Conservation (phyloP, 495 filamentous ascomycete species). For the Aspergillus sclerotiicarbonarius region DNA sequence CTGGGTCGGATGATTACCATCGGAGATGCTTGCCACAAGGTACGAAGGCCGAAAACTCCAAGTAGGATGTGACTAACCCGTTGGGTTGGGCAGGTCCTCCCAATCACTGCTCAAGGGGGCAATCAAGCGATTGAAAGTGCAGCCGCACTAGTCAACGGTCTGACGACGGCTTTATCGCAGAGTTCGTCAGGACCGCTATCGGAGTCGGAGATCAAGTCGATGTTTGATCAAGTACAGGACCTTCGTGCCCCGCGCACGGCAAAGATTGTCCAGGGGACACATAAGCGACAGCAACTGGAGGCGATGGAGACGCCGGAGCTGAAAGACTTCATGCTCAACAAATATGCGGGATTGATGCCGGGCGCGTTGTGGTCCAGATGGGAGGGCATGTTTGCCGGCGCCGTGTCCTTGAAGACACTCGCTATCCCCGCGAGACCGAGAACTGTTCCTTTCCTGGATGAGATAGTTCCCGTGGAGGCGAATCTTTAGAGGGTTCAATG, state of each 20-base stretch:
- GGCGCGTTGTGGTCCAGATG: background rate
- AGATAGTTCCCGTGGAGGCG: background rate
- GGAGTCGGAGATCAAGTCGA: background rate
- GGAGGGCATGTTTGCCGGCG: background rate
- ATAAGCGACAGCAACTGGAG: slow-evolving; percentile 10
- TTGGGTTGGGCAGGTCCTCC: background rate
- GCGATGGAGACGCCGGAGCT: slow-evolving; percentile 12
- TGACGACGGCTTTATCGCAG: slow-evolving; percentile 4
- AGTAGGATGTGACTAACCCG: background rate
- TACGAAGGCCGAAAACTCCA: background rate
- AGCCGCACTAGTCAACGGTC: slow-evolving; percentile 7
- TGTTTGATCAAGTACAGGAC: slow-evolving; percentile 12
- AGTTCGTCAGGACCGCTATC: background rate
- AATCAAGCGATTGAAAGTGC: slow-evolving; percentile 8
- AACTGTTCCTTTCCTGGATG: background rate
- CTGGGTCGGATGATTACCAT: slow-evolving; percentile 23
- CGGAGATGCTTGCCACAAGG: slow-evolving; percentile 30
- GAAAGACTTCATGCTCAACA: slow-evolving; percentile 11
- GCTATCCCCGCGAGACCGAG: background rate
- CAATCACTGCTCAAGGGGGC: slow-evolving; percentile 6
- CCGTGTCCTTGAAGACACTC: background rate
- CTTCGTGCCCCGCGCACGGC: background rate
- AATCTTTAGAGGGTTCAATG: background rate
- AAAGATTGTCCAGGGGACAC: slow-evolving; percentile 2
- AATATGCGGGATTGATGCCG: slow-evolving; percentile 4